Evolutionary conservation across 108 stramenopile genomes (phyloP).

Genomic region (Fistulifera solaris): DNA sequence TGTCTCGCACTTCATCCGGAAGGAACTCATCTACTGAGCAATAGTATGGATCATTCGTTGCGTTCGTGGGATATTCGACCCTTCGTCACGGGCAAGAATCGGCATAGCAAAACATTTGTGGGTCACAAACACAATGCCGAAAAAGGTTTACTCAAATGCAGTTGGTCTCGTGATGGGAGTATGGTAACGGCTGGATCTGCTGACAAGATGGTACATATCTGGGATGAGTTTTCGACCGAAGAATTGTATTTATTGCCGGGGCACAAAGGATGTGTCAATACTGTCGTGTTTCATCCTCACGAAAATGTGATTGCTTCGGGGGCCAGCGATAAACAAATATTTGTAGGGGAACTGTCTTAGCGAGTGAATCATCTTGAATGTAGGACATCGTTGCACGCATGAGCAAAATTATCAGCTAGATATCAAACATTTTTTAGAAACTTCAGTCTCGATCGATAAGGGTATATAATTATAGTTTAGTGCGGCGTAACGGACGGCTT

Average conservation of each 20-base stretch:
- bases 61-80: conserved; percentile 75
- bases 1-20: conserved; percentile 58
- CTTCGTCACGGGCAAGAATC: conserved; percentile 35
- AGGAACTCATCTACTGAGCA: conserved; percentile 70
- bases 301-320: conserved; percentile 46
- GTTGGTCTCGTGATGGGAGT: conserved; percentile 75
- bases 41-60: conserved; percentile 76
- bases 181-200: conserved; percentile 82
- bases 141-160: conserved; percentile 76
- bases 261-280: conserved; percentile 79
- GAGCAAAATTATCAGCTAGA: no score
- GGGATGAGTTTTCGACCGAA: conserved; percentile 72
- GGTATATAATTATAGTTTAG: no score
- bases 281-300: conserved; percentile 71
- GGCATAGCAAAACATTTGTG: conserved; percentile 50
- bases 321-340: conserved; percentile 50
- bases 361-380: not conserved
- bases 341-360: conserved; percentile 45
- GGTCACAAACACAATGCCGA: conserved; percentile 77
- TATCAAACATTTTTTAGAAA: no score
- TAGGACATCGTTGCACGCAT: no score
- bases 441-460: no score
- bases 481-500: no score
- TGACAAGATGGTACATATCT: conserved; percentile 81
- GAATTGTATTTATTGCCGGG: conserved; percentile 83